These are phyloP conservation scores for Styphnolobium japonicum DNA, from an alignment of 306 rosid species.

Conservation along the genomic window DNA sequence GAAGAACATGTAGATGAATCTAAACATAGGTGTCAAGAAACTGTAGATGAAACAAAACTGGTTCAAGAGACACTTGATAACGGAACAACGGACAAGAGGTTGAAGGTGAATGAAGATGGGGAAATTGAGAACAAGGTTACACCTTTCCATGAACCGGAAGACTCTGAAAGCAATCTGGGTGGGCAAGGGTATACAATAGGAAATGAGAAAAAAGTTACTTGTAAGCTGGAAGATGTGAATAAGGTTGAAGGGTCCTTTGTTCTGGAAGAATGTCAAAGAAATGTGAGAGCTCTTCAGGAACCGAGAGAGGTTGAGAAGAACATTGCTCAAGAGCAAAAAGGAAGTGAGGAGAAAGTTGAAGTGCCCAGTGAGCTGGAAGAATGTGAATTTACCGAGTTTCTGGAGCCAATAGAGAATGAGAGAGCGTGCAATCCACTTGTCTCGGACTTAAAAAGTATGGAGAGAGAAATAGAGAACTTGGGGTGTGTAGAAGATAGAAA, in stretches of 20 bases:
- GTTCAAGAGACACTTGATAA: constrained; percentile 38
- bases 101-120: constrained; percentile 17
- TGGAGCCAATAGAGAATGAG: constrained; percentile 30
- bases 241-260: constrained; percentile 21
- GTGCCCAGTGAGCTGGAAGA: constrained; percentile 28
- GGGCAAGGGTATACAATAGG: constrained; percentile 25
- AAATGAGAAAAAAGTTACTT: constrained; percentile 24
- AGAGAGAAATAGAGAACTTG: constrained; percentile 24
- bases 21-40: constrained; percentile 24
- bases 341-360: constrained; percentile 34
- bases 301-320: constrained; percentile 19
- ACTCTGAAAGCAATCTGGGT: constrained; percentile 30
- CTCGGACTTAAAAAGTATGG: constrained; percentile 20
- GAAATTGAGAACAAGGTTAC: constrained; percentile 36
- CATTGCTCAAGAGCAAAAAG: constrained; percentile 31
- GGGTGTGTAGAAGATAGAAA: constrained; percentile 37
- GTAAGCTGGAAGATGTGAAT: constrained; percentile 29
- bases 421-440: constrained; percentile 23
- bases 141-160: constrained; percentile 32
- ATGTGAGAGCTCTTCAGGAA: constrained; percentile 22
- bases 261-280: constrained; percentile 29
- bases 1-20: constrained; percentile 36
- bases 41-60: constrained; percentile 31
- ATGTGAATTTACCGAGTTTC: constrained; percentile 35
- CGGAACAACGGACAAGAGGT: constrained; percentile 28